phyloP scores from a whole-genome alignment of 352 stramenopile species.

The Globisporangium nunn region DNA sequence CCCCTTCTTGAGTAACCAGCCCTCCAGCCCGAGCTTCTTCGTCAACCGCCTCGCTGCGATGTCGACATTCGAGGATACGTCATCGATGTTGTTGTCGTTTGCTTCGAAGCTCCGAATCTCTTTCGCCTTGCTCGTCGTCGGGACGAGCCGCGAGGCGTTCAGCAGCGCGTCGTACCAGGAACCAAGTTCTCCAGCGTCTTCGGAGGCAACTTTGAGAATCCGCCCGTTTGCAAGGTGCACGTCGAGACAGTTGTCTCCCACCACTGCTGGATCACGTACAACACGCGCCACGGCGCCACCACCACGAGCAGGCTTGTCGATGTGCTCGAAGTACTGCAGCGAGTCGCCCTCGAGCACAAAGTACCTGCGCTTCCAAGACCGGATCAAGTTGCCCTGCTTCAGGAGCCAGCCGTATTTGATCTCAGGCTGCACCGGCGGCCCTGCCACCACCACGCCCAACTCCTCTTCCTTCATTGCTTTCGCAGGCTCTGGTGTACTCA shows the following conservation, averaged over 20 bases:
- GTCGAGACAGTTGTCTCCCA: conserved; percentile 21
- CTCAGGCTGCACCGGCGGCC: neutral
- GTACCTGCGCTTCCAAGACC: conserved; percentile 62
- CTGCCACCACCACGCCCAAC: neutral
- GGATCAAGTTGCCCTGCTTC: conserved; percentile 34
- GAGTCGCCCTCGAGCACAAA: conserved; percentile 48
- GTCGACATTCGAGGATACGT: conserved; percentile 10
- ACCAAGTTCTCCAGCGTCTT: conserved; percentile 36
- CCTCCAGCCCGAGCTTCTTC: conserved; percentile 13
- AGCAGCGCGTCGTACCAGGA: conserved; percentile 41
- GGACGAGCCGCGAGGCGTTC: conserved; percentile 12
- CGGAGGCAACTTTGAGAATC: conserved; percentile 35
- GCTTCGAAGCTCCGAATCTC: neutral
- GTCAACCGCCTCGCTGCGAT: neutral
- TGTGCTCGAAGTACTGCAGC: conserved; percentile 49
- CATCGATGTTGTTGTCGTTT: conserved; percentile 13
- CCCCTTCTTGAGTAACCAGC: conserved; percentile 79
- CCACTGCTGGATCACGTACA: conserved; percentile 19
- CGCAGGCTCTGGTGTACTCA: neutral
- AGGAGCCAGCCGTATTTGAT: conserved; percentile 58
- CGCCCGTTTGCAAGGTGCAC: conserved; percentile 42
- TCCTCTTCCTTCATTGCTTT: neutral
- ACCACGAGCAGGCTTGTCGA: conserved; percentile 25
- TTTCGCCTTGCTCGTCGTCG: neutral
- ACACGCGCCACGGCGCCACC: conserved; percentile 47